A percentile compares a stretch with the other conserved stretches of the same genome.
phyloP scores from a whole-genome alignment of 345 rosid species.

The Eucalyptus lansdowneana region DNA sequence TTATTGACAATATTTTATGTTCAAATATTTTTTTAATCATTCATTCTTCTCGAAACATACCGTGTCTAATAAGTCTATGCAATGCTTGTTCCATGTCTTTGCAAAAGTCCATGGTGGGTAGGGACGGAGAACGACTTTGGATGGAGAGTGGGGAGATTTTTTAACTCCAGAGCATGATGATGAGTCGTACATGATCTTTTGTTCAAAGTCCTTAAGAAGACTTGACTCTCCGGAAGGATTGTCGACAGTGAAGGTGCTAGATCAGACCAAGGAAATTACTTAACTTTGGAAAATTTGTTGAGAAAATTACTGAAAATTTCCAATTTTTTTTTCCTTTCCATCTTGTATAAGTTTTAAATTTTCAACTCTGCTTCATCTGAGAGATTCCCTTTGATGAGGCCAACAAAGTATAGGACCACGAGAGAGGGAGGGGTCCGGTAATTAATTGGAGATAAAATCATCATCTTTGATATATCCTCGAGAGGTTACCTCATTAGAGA shows the following conservation, averaged over 20 bases:
- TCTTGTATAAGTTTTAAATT: not conserved
- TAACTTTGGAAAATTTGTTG: not conserved
- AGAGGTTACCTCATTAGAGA: not conserved
- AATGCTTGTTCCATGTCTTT: no score
- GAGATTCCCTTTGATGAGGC: not conserved
- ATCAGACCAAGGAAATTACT: no score
- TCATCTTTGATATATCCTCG: not conserved
- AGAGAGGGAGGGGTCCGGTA: not conserved
- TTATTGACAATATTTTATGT: no score
- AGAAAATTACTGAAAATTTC: not conserved
- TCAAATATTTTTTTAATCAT: no score
- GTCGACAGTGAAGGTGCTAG: no score
- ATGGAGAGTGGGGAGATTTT: not conserved
- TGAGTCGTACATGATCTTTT: not conserved
- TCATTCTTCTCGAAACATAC: no score
- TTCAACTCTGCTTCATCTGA: not conserved
- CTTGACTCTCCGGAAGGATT: not conserved
- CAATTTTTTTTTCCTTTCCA: not conserved
- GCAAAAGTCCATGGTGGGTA: not conserved
- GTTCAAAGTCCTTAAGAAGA: not conserved
- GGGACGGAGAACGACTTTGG: not conserved
- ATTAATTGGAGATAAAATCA: not conserved
- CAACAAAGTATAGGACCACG: not conserved
- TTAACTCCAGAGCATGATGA: not conserved
- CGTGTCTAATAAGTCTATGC: not conserved